These are phyloP conservation scores for Mycoemilia scoparia DNA, from an alignment of 192 early-diverging fungal species.

Conservation along the genomic window DNA sequence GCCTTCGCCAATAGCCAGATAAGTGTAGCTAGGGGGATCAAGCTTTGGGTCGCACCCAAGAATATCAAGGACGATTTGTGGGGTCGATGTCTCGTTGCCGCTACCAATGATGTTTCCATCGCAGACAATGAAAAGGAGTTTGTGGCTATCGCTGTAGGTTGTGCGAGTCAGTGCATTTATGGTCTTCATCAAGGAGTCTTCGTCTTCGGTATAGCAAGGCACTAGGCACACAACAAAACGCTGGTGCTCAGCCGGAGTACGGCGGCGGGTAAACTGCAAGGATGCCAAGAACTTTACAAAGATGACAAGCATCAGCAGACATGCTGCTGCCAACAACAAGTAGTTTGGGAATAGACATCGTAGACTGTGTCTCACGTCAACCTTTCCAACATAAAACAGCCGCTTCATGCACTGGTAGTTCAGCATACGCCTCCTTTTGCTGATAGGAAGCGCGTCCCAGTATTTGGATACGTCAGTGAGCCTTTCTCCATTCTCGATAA, in stretches of 20 bases:
- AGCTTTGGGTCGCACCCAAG: constrained; percentile 65
- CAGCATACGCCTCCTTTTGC: constrained; percentile 7
- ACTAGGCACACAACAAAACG: constrained; percentile 93
- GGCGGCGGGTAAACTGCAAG: constrained; percentile 47
- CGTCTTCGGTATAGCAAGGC: constrained; percentile 88
- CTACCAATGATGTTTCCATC: constrained; percentile 87
- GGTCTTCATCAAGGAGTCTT: constrained; percentile 64
- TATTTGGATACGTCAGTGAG: constrained; percentile 32
- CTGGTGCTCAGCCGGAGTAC: constrained; percentile 73
- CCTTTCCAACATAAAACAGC: constrained; percentile 61
- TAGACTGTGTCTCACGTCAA: constrained; percentile 65
- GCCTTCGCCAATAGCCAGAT: constrained; percentile 78
- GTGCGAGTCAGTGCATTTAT: constrained; percentile 64
- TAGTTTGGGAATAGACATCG: constrained; percentile 72
- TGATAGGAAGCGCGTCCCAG: constrained; percentile 30
- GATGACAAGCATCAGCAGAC: constrained; percentile 64
- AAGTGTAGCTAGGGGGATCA: constrained; percentile 57
- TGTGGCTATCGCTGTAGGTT: constrained; percentile 71
- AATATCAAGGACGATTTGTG: constrained; percentile 77
- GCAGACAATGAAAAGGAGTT: constrained; percentile 69
- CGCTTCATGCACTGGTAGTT: constrained; percentile 56
- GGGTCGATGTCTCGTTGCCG: constrained; percentile 86
- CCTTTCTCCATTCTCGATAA: constrained; percentile 32
- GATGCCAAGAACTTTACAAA: constrained; percentile 63
- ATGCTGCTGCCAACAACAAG: constrained; percentile 56